A percentile compares a stretch with the other conserved stretches of the same genome.
These are phyloP conservation scores for Metschnikowia cubensis DNA, from an alignment of 805 yeast genomes.

Conservation along the genomic window DNA sequence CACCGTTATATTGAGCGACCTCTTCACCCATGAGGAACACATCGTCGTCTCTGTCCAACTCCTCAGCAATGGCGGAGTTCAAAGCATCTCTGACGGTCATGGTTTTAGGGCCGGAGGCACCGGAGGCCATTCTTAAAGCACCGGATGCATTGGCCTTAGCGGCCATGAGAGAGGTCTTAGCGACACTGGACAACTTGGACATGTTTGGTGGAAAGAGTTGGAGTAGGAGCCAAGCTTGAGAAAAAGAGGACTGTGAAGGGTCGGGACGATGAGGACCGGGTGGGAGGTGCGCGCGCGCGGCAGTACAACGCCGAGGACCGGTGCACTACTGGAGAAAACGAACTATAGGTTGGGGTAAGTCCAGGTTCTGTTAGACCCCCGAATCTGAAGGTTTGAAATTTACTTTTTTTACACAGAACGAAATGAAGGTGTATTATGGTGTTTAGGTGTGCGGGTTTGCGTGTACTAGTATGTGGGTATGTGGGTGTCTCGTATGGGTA, in stretches of 20 bases:
- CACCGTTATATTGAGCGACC: conserved; percentile 99
- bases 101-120: conserved; percentile 48
- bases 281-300: conserved; percentile 16
- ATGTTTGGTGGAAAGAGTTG: conserved; percentile 10
- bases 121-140: conserved; percentile 40
- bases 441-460: too few relatives aligned
- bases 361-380: neutral
- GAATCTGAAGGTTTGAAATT: neutral
- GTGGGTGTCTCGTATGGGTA: too few relatives aligned
- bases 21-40: conserved; percentile 98
- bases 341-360: neutral
- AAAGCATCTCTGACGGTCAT: conserved; percentile 97
- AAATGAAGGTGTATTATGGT: too few relatives aligned
- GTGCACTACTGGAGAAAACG: neutral
- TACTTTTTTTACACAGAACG: too few relatives aligned
- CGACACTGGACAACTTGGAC: conserved; percentile 34
- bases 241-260: conserved; percentile 4
- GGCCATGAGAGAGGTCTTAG: conserved; percentile 42
- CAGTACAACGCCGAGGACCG: conserved; percentile 17
- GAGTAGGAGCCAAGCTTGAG: conserved; percentile 4
- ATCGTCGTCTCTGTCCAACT: conserved; percentile 89
- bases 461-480: too few relatives aligned
- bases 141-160: conserved; percentile 24
- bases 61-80: conserved; percentile 94
- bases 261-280: conserved; percentile 23